Evolutionary conservation across 1,139 yeast genomes (phyloP), one percentile per base, ranked within the genome.

Genomic region (Hyphopichia pseudoburtonii): DNA sequence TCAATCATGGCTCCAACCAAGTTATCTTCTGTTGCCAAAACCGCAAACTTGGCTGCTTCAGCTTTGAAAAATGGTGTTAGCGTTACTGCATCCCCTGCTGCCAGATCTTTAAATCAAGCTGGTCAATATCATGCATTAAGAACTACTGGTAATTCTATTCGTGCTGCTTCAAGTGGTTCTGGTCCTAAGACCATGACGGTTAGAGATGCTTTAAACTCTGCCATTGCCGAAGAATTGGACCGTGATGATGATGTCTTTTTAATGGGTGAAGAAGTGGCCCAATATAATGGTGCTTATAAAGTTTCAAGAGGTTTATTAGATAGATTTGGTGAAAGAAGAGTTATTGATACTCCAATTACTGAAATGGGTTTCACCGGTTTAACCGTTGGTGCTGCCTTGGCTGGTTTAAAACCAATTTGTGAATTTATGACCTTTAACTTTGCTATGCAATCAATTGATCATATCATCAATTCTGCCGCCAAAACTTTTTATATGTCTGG

Each of bases 391-490:
- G 92, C 97, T 38, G 95, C 98, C 11, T 81, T 92, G 62, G 92
- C 95, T 40, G 98, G 98, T 39, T 82, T 92, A 61, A 88, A 88
- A 71, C 99, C 99, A 54, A 80, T 92, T 54, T 88, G 95, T 64
- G 99, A 92, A 72, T 92, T 92, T 70, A 92, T 92, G 99, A 92
- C 98, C 29, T 90, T 90, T 74, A 92, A 94, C 79, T 92, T 94
- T 64, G 97, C 98, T 58, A 89, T 92, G 98, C 98, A 92, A 75
- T 86, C 98, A 50, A 92, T 92, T 64, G 99, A 92, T 67, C 98
- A 92, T 54, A 92, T 92, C 65, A 79, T 92, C 70, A 92, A 92
- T 78, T 90, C 97, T 41, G 98, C 97, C 43, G 99, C 97, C 44
- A 94, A 92, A 78, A 92, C 98, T 34, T 87, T 82, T 69, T 92